Conservation (phyloP, 371 early-diverging fungal genomes). For the Lichtheimia ornata region DNA sequence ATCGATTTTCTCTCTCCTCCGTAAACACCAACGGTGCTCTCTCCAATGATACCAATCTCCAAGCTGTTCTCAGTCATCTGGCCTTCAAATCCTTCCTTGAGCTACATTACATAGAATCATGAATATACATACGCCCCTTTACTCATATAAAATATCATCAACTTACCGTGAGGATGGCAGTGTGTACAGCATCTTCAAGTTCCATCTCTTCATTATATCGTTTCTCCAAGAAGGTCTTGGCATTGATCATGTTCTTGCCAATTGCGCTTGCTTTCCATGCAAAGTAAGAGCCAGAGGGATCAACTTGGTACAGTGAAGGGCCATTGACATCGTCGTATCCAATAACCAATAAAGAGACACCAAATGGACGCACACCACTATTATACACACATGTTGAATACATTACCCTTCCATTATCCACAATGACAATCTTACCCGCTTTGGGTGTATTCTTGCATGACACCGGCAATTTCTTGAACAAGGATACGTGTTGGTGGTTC, state of each 20-base stretch:
- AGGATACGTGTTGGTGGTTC: conserved; percentile 93
- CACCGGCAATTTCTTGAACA: conserved; percentile 93
- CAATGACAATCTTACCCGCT: conserved; percentile 72
- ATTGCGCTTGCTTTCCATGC: conserved; percentile 99
- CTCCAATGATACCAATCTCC: conserved; percentile 92
- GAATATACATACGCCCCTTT: not conserved
- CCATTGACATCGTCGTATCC: conserved; percentile 91
- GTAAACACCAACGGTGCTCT: conserved; percentile 60
- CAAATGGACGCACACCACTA: conserved; percentile 99
- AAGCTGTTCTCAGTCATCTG: conserved; percentile 91
- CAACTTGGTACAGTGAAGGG: conserved; percentile 95
- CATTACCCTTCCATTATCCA: not conserved
- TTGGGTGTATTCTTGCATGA: conserved; percentile 99
- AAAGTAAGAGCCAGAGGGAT: conserved; percentile 98
- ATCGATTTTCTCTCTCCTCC: conserved; percentile 54
- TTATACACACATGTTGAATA: not conserved
- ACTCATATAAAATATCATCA: not conserved
- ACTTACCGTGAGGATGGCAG: conserved; percentile 88
- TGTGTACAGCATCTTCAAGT: conserved; percentile 98
- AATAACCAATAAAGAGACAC: conserved; percentile 96
- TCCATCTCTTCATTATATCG: conserved; percentile 92
- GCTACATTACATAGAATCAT: conserved; percentile 24
- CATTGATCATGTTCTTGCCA: conserved; percentile 98
- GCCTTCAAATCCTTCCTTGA: conserved; percentile 98
- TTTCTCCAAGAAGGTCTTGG: conserved; percentile 98